Conservation (phyloP, 2,329 filamentous ascomycete genomes). For the Neobulgaria alba region DNA sequence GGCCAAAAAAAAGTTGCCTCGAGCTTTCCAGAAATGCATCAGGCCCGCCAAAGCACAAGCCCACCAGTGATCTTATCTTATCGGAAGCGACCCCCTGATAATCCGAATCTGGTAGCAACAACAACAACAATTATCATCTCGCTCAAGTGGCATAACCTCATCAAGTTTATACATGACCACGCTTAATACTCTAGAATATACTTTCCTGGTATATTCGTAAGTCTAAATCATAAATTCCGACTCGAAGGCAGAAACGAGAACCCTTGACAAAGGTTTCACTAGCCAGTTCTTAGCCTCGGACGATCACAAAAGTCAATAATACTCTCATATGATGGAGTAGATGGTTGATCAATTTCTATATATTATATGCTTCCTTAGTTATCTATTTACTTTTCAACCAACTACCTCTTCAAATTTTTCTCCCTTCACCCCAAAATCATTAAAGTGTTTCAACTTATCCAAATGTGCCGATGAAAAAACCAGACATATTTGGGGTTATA, state of each 20-base stretch:
- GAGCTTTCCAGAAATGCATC: neutral
- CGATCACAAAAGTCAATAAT: neutral
- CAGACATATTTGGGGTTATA: conserved; percentile 47
- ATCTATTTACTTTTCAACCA: too few species aligned
- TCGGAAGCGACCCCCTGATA: neutral
- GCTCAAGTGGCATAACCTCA: neutral
- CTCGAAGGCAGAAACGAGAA: neutral
- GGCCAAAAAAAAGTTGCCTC: neutral
- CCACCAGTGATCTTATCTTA: neutral
- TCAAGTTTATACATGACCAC: neutral
- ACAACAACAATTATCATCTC: neutral
- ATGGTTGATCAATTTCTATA: too few species aligned
- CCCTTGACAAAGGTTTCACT: neutral
- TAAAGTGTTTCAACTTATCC: conserved; percentile 20
- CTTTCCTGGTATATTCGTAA: too few species aligned
- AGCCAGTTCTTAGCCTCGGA: neutral
- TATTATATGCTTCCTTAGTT: too few species aligned
- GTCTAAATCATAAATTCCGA: neutral
- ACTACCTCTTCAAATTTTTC: too few species aligned
- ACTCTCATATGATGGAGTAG: neutral
- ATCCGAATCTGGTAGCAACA: neutral
- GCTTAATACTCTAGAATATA: too few species aligned
- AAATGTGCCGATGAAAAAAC: conserved; percentile 18
- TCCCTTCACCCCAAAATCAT: too few species aligned
- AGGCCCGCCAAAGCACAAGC: neutral